These are phyloP conservation scores for Arthrobotrys pseudoclavata DNA, from an alignment of 2,329 filamentous ascomycete species.

Conservation along the genomic window DNA sequence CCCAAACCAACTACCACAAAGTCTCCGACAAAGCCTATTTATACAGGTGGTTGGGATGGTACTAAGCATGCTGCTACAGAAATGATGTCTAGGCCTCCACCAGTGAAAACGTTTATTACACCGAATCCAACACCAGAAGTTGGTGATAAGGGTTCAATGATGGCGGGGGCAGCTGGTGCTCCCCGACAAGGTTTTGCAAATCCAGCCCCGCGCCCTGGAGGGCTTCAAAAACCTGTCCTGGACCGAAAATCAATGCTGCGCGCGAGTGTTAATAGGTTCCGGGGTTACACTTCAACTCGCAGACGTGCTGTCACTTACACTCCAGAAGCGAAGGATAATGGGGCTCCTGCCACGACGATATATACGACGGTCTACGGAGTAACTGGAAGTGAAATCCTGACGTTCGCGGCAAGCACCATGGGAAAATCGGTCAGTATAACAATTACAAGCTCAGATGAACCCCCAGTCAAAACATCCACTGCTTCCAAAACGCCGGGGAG, in stretches of 20 bases:
- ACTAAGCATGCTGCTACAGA: slow-evolving; percentile 3
- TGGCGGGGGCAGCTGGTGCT: background rate
- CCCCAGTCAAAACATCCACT: background rate
- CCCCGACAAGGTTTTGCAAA: background rate
- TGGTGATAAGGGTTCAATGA: background rate
- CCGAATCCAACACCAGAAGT: background rate
- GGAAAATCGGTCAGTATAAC: background rate
- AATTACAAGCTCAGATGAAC: background rate
- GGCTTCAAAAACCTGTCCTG: background rate
- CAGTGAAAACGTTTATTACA: slow-evolving; percentile 1
- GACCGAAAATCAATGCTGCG: background rate
- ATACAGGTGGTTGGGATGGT: slow-evolving; percentile 4
- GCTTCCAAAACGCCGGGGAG: background rate
- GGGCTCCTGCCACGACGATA: background rate
- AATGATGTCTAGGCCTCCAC: background rate
- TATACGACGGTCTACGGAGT: background rate
- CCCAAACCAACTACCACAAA: background rate
- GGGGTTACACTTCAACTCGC: background rate
- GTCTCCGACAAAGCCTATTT: background rate
- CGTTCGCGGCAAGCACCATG: background rate
- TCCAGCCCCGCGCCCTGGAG: background rate
- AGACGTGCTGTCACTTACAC: background rate
- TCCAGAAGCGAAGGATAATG: background rate
- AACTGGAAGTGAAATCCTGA: background rate
- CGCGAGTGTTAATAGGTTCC: background rate